Conservation (phyloP, 192 early-diverging fungal species). For the Entophlyctis luteolus region DNA sequence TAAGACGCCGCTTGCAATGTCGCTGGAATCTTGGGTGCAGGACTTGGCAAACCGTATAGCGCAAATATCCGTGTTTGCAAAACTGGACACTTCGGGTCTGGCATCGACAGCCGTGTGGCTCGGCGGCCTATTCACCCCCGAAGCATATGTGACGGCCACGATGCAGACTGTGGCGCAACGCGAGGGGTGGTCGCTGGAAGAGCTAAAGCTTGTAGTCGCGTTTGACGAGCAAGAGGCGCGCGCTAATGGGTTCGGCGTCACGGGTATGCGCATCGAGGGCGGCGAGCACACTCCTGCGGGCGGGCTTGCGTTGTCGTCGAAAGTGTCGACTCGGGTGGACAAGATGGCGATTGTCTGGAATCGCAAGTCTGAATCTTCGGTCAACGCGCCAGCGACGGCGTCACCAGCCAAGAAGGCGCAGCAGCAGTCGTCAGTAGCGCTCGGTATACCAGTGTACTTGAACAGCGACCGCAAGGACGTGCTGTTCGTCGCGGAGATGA, state of each 20-base stretch:
- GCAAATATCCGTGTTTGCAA: constrained; percentile 54
- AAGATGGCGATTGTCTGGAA: constrained; percentile 31
- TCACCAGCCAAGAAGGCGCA: background rate
- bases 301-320: constrained; percentile 30
- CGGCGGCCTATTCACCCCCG: constrained; percentile 82
- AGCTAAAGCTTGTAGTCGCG: constrained; percentile 53
- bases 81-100: constrained; percentile 2
- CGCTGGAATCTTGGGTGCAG: constrained; percentile 66
- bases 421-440: background rate
- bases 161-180: constrained; percentile 77
- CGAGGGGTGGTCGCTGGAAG: constrained; percentile 74
- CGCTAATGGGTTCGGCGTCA: constrained; percentile 26
- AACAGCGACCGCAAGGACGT: constrained; percentile 51
- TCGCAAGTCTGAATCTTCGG: background rate
- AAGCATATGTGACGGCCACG: constrained; percentile 88
- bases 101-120: constrained; percentile 60
- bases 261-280: constrained; percentile 42
- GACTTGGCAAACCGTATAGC: constrained; percentile 70
- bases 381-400: background rate
- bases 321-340: constrained; percentile 14
- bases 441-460: constrained; percentile 48
- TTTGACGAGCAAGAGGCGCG: background rate
- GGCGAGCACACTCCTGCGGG: constrained; percentile 27
- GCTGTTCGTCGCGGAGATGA: constrained; percentile 42
- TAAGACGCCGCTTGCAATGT: constrained; percentile 55